Percentiles rank a stretch among this genome's conserved stretches.
Evolutionary conservation across 108 stramenopile species (phyloP).

Genomic region (Fragilariopsis cylindrus): DNA sequence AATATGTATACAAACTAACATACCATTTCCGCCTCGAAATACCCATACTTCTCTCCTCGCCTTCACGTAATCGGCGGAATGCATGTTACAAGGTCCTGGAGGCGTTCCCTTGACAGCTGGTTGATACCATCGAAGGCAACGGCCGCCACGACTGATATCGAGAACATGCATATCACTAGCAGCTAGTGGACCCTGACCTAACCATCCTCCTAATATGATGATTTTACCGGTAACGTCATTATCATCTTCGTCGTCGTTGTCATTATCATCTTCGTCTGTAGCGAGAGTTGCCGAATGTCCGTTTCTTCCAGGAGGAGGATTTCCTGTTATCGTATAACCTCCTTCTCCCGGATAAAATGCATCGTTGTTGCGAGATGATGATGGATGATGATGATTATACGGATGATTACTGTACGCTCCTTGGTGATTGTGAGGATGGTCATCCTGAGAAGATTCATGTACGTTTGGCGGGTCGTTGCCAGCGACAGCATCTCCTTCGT

Average conservation of each 20-base stretch:
- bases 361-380: background rate
- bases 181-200: slow-evolving; percentile 86
- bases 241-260: slow-evolving; percentile 42
- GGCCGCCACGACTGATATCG: slow-evolving; percentile 56
- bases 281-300: slow-evolving; percentile 94
- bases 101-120: slow-evolving; percentile 64
- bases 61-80: slow-evolving; percentile 87
- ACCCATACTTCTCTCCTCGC: slow-evolving; percentile 74
- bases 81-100: slow-evolving; percentile 97
- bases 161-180: slow-evolving; percentile 87
- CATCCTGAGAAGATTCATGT: background rate
- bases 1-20: background rate
- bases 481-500: background rate
- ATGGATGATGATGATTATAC: background rate
- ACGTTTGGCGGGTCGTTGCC: background rate
- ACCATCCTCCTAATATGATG: slow-evolving; percentile 94
- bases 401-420: slow-evolving; percentile 20
- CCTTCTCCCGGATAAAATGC: slow-evolving; percentile 2
- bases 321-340: slow-evolving; percentile 31
- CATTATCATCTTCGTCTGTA: slow-evolving; percentile 46
- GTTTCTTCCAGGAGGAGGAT: slow-evolving; percentile 87
- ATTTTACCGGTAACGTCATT: slow-evolving; percentile 62
- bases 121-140: slow-evolving; percentile 51
- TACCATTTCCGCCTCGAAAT: slow-evolving; percentile 86
- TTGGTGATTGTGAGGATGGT: background rate